A percentile compares a stretch with the other conserved stretches of the same genome.
Conservation (phyloP, 768 basidiomycete genomes). For the Boletus edulis region DNA sequence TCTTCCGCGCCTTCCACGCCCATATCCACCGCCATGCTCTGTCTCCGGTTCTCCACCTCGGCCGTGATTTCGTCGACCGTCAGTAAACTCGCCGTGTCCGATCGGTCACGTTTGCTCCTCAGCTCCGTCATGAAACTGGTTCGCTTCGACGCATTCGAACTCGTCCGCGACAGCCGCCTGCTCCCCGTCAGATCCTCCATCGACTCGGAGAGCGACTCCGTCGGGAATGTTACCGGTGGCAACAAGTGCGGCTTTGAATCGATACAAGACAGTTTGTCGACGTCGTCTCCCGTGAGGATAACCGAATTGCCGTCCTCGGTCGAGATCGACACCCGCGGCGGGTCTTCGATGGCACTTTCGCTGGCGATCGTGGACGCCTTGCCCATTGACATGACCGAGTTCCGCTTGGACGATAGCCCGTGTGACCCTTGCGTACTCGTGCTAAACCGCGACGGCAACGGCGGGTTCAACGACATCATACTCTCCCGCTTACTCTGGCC, state of each 20-base stretch:
- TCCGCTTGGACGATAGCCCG: slow-evolving; percentile 47
- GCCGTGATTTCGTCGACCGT: slow-evolving; percentile 99
- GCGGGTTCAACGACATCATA: slow-evolving; percentile 41
- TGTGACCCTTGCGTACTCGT: slow-evolving; percentile 36
- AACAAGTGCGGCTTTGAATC: slow-evolving; percentile 55
- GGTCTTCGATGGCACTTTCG: slow-evolving; percentile 40
- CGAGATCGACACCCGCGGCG: slow-evolving; percentile 73
- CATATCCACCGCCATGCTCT: slow-evolving; percentile 45
- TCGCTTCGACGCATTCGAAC: slow-evolving; percentile 54
- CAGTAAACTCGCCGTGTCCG: slow-evolving; percentile 87
- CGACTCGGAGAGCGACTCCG: slow-evolving; percentile 79
- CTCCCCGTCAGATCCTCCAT: slow-evolving; percentile 52
- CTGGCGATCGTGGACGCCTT: slow-evolving; percentile 26
- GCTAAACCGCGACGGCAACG: slow-evolving; percentile 39
- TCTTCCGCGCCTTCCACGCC: slow-evolving; percentile 57
- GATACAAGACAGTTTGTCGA: slow-evolving; percentile 28
- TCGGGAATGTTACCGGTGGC: slow-evolving; percentile 76
- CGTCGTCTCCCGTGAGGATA: slow-evolving; percentile 55
- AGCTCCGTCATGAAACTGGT: slow-evolving; percentile 82
- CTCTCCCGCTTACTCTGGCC: slow-evolving; percentile 41
- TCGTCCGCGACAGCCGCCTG: slow-evolving; percentile 38
- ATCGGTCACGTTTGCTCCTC: slow-evolving; percentile 76
- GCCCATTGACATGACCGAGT: slow-evolving; percentile 36
- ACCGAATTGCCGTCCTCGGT: slow-evolving; percentile 69
- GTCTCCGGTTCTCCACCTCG: slow-evolving; percentile 73